phyloP scores from a whole-genome alignment of 805 yeast genomes.

The Myxozyma mucilagina region DNA sequence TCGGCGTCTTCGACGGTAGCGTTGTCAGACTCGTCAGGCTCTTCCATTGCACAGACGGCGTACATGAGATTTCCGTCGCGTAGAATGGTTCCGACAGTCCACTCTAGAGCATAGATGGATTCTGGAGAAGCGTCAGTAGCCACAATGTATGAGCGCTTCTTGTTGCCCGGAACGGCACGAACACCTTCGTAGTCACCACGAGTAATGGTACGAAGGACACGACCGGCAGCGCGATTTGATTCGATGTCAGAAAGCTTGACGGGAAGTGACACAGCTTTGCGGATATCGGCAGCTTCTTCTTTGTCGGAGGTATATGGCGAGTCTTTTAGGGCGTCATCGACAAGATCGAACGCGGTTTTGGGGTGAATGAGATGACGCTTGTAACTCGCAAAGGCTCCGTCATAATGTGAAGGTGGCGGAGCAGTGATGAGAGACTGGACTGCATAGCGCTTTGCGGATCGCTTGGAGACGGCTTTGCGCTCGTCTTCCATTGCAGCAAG shows the following conservation, averaged over 20 bases:
- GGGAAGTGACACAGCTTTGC: slow-evolving; percentile 55
- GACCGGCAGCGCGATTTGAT: slow-evolving; percentile 51
- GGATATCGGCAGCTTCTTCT: slow-evolving; percentile 64
- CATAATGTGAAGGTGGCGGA: slow-evolving; percentile 34
- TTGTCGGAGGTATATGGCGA: slow-evolving; percentile 69
- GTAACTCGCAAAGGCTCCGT: slow-evolving; percentile 55
- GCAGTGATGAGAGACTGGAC: slow-evolving; percentile 35
- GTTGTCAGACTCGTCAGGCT: slow-evolving; percentile 34
- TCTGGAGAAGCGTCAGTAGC: slow-evolving; percentile 85
- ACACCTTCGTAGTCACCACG: slow-evolving; percentile 65
- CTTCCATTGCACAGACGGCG: slow-evolving; percentile 51
- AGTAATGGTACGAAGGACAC: slow-evolving; percentile 69
- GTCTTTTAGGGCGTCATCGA: slow-evolving; percentile 30
- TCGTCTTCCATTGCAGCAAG: slow-evolving; percentile 38
- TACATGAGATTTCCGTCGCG: slow-evolving; percentile 81
- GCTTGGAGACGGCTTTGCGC: slow-evolving; percentile 33
- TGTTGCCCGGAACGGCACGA: slow-evolving; percentile 25
- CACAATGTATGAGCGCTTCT: slow-evolving; percentile 63
- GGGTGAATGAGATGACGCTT: slow-evolving; percentile 62
- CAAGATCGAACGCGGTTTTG: slow-evolving; percentile 46
- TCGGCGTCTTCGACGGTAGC: slow-evolving; percentile 9
- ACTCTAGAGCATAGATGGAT: slow-evolving; percentile 78
- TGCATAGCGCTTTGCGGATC: slow-evolving; percentile 21
- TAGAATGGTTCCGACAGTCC: slow-evolving; percentile 83
- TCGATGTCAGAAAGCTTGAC: slow-evolving; percentile 58